These are phyloP conservation scores for Sinapis alba DNA, from an alignment of 441 rosid genomes.

Conservation along the genomic window DNA sequence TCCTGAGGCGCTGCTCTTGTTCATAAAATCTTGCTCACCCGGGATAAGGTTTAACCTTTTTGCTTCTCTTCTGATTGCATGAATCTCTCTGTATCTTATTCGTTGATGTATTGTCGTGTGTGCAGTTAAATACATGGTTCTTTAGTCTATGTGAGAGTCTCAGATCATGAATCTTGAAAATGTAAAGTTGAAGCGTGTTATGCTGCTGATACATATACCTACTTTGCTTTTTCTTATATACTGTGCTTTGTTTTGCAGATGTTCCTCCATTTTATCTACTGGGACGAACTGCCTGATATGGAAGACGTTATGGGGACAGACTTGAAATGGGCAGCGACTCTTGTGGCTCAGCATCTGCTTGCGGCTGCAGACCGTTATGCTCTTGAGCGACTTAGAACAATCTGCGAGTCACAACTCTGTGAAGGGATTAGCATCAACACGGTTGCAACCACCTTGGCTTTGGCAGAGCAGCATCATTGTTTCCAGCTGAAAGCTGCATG, in stretches of 20 bases:
- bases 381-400: constrained; percentile 71
- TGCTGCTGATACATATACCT: too few species aligned
- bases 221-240: background rate
- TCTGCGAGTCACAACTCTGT: constrained; percentile 75
- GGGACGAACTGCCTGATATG: constrained; percentile 80
- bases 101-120: constrained; percentile 10
- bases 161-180: background rate
- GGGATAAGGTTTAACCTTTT: constrained; percentile 55
- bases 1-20: constrained; percentile 55
- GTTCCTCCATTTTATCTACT: constrained; percentile 82
- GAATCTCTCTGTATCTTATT: background rate
- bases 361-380: constrained; percentile 93
- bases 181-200: too few species aligned
- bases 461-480: constrained; percentile 95
- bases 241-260: constrained; percentile 54
- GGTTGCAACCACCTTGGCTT: constrained; percentile 81
- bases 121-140: background rate
- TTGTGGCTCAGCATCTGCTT: constrained; percentile 90
- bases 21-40: too few species aligned
- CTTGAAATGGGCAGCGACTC: constrained; percentile 76
- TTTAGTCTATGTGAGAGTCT: background rate
- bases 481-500: constrained; percentile 76
- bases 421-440: constrained; percentile 80
- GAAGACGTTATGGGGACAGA: constrained; percentile 73
- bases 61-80: constrained; percentile 45